phyloP scores from a whole-genome alignment of 768 basidiomycete species.

The Clitopilus passeckerianus region DNA sequence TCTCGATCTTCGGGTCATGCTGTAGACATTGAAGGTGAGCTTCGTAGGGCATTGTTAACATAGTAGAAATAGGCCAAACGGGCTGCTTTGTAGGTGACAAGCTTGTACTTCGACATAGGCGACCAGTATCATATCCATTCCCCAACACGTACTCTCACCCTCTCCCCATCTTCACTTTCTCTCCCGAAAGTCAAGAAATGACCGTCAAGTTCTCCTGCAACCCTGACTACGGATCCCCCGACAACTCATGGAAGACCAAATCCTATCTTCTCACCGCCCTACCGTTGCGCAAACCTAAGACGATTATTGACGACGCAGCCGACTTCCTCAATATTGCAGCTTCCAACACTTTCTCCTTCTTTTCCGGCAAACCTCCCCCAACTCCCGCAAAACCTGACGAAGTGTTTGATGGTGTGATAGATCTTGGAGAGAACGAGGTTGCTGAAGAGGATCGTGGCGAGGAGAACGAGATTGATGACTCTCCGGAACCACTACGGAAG shows the following conservation, averaged over 20 bases:
- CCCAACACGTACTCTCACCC: constrained; percentile 78
- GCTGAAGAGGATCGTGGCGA: constrained; percentile 75
- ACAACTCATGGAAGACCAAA: constrained; percentile 50
- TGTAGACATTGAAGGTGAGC: constrained; percentile 68
- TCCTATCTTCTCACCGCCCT: constrained; percentile 61
- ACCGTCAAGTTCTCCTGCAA: constrained; percentile 55
- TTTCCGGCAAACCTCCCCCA: constrained; percentile 32
- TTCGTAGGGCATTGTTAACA: background rate
- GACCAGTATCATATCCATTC: constrained; percentile 71
- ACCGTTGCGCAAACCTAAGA: constrained; percentile 62
- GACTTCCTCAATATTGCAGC: constrained; percentile 60
- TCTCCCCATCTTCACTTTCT: constrained; percentile 65
- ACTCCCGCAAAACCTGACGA: constrained; percentile 56
- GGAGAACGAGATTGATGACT: constrained; percentile 77
- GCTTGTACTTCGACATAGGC: constrained; percentile 71
- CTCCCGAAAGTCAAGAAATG: constrained; percentile 50
- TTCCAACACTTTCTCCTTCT: constrained; percentile 50
- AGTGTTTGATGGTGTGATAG: constrained; percentile 63
- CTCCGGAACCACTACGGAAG: constrained; percentile 47
- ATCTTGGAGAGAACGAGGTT: constrained; percentile 73
- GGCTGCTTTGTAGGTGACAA: constrained; percentile 41
- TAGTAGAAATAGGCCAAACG: background rate
- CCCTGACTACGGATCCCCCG: constrained; percentile 52
- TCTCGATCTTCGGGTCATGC: constrained; percentile 80
- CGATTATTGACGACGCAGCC: constrained; percentile 68